These are phyloP conservation scores for Fusarium abutilonis DNA, from an alignment of 2,329 filamentous ascomycete genomes.

Conservation along the genomic window DNA sequence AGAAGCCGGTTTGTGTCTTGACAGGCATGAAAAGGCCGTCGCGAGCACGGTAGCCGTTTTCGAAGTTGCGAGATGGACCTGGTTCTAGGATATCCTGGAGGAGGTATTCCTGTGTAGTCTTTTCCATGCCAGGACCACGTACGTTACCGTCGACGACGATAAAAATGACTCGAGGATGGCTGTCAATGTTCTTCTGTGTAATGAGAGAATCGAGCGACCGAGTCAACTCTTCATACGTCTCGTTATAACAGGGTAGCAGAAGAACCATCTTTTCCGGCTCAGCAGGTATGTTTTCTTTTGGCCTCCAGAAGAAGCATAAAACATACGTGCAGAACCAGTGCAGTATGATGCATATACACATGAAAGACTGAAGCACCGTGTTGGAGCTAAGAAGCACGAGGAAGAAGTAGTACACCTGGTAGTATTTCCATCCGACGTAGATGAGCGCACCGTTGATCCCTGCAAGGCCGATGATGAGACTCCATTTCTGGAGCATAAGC, in stretches of 20 bases:
- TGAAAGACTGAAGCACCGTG: constrained; percentile 55
- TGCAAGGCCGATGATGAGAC: constrained; percentile 50
- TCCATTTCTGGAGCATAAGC: constrained; percentile 53
- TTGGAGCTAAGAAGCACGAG: constrained; percentile 58
- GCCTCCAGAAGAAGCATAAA: constrained; percentile 46
- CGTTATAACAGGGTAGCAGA: constrained; percentile 61
- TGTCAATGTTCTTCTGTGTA: constrained; percentile 54
- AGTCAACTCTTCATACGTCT: constrained; percentile 56
- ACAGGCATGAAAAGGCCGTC: constrained; percentile 59
- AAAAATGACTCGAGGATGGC: constrained; percentile 56
- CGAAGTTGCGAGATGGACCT: constrained; percentile 49
- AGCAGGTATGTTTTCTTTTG: constrained; percentile 50
- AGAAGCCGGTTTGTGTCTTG: constrained; percentile 55
- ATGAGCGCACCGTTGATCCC: constrained; percentile 51
- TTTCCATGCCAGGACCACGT: constrained; percentile 57
- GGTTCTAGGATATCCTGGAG: constrained; percentile 57
- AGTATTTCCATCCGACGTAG: constrained; percentile 51
- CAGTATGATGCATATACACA: constrained; percentile 53
- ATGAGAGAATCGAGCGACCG: constrained; percentile 59
- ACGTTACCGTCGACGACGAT: constrained; percentile 61
- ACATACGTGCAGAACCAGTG: constrained; percentile 47
- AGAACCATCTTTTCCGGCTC: constrained; percentile 57
- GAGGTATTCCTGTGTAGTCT: constrained; percentile 60
- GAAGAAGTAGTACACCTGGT: constrained; percentile 56
- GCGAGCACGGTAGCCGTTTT: constrained; percentile 58